Evolutionary conservation across 805 yeast genomes (phyloP), one percentile per base, ranked within the genome.

Genomic region (Pichia exigua): DNA sequence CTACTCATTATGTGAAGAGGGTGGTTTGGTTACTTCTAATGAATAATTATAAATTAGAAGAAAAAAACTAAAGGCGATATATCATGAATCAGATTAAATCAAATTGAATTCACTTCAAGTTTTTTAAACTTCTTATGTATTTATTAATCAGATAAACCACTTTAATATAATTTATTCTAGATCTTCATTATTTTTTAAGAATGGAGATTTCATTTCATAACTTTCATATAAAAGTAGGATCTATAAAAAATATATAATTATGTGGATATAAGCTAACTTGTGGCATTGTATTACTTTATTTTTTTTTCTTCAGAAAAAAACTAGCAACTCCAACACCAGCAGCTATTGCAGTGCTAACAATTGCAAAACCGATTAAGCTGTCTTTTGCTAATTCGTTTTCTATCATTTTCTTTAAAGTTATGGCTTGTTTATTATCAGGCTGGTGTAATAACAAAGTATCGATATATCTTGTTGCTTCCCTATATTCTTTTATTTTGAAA

Each of bases 361-460:
- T 74, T 0, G 96, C 96, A 49, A 92, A 71, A 1, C 98, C 98
- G 53, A 89, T 78, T 51, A 92, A 72, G 0, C 97, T 96, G 63
- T 95, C 97, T 58, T 77, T 81, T 32, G 95, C 85, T 42, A 94
- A 81, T 63, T 83, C 85, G 58, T 85, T 91, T 54, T 90, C 96
- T 24, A 94, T 86, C 62, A 84, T 83, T 53, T 78, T 76, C 59
- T 86, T 81, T 68, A 94, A 73, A 1, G 79, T 79, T 44, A 74
- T 62, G 7, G 91, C 95, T 66, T 94, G 97, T 28, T 73, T 66
- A 65, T 90, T 91, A 24, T 82, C 85, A 0, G 97, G 97, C 67
- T 95, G 99, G 57, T 83, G 82, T 44, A 74, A 73, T 42, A 87
- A 72, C 57, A 94, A 69, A 1, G 86, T 79, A 53, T 91, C 96